phyloP scores from a whole-genome alignment of 192 early-diverging fungal species.

The Podochytrium sp. region DNA sequence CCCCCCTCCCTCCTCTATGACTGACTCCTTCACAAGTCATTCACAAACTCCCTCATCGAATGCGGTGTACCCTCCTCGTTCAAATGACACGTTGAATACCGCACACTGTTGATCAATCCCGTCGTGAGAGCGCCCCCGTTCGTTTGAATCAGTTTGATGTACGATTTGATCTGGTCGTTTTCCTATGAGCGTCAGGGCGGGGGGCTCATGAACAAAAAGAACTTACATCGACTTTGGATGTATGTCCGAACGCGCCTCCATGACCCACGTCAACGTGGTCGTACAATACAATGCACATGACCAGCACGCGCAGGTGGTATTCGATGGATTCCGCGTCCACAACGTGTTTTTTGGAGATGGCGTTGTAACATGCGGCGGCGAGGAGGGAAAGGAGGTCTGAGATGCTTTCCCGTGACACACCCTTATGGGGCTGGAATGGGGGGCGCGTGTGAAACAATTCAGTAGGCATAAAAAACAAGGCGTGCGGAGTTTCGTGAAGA shows the following conservation, averaged over 20 bases:
- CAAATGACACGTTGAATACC: slow-evolving; percentile 79
- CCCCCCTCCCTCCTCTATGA: no score
- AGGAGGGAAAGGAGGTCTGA: slow-evolving; percentile 78
- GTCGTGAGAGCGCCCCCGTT: slow-evolving; percentile 56
- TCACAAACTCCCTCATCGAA: slow-evolving; percentile 3
- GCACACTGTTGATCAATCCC: slow-evolving; percentile 72
- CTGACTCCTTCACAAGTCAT: slow-evolving; percentile 2
- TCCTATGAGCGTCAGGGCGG: neutral
- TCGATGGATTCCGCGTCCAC: slow-evolving; percentile 57
- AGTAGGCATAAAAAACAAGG: no score
- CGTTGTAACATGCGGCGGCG: slow-evolving; percentile 76
- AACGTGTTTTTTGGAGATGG: slow-evolving; percentile 70
- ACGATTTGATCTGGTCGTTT: slow-evolving; percentile 54
- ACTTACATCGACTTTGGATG: slow-evolving; percentile 81
- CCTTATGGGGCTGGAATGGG: neutral
- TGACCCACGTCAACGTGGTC: slow-evolving; percentile 86
- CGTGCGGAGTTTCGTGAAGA: no score
- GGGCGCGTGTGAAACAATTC: no score
- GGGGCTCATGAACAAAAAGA: slow-evolving; percentile 11
- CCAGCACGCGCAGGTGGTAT: slow-evolving; percentile 87
- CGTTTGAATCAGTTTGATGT: slow-evolving; percentile 69
- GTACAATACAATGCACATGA: slow-evolving; percentile 85
- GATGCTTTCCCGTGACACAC: neutral
- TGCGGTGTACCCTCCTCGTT: slow-evolving; percentile 82
- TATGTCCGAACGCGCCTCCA: slow-evolving; percentile 65